Evolutionary conservation across 2,329 filamentous ascomycete genomes (phyloP).

Genomic region (Emergomyces pasteurianus): DNA sequence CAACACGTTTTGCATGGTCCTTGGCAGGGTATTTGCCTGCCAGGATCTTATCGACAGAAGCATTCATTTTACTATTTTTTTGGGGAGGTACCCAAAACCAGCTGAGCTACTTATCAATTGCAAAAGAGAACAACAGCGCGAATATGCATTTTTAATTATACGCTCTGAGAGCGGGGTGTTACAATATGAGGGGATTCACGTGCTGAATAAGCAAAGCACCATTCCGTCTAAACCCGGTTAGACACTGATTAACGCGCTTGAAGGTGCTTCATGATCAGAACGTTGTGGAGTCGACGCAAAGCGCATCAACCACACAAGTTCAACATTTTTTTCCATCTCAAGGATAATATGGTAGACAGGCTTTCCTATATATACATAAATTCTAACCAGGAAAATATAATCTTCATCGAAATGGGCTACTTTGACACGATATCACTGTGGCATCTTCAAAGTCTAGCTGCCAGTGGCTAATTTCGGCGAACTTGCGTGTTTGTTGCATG

Average conservation of each 20-base stretch:
- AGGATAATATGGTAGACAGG: not conserved
- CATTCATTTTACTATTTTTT: conserved; percentile 6
- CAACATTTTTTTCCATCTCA: not conserved
- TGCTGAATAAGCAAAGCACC: not conserved
- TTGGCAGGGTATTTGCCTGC: conserved; percentile 67
- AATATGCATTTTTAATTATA: not conserved
- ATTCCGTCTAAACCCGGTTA: not conserved
- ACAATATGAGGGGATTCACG: not conserved
- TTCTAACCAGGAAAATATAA: not conserved
- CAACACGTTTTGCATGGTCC: conserved; percentile 72
- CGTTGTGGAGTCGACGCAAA: not conserved
- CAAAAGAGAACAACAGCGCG: not conserved
- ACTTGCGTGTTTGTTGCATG: conserved; percentile 24
- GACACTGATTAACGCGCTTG: too few species aligned
- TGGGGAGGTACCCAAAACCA: not conserved
- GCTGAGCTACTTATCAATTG: not conserved
- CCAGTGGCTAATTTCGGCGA: conserved; percentile 32
- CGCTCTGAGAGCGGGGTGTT: not conserved
- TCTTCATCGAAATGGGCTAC: conserved; percentile 12
- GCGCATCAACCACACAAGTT: not conserved
- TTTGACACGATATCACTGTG: conserved; percentile 15
- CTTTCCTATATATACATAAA: not conserved
- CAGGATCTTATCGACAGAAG: conserved; percentile 30
- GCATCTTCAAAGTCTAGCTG: conserved; percentile 35
- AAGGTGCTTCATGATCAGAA: too few species aligned